phyloP scores from a whole-genome alignment of 164 flowering plant genomes.

The Protea cynaroides region DNA sequence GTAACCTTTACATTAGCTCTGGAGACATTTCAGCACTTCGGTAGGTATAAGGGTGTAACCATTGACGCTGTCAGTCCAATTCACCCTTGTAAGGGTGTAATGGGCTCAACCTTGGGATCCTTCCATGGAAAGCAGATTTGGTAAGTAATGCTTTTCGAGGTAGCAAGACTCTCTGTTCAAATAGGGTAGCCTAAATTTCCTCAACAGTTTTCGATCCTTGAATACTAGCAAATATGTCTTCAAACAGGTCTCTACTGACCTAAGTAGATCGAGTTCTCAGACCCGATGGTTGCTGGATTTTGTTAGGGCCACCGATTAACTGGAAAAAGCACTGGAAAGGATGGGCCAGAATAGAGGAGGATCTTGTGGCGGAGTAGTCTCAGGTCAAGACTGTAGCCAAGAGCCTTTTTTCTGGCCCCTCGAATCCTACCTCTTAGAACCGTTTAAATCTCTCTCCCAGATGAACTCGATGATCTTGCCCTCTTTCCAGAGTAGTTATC shows the following conservation, averaged over 20 bases:
- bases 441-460: slow-evolving; percentile 46
- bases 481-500: slow-evolving; percentile 58
- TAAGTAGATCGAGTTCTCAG: no score
- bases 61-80: slow-evolving; percentile 69
- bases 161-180: slow-evolving; percentile 55
- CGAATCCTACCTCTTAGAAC: slow-evolving; percentile 42
- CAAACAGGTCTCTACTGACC: no score
- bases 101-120: slow-evolving; percentile 64
- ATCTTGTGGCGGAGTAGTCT: background rate
- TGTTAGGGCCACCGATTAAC: background rate
- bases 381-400: background rate
- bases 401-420: slow-evolving; percentile 39
- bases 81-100: slow-evolving; percentile 68
- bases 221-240: slow-evolving; percentile 48
- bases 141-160: slow-evolving; percentile 94
- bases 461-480: slow-evolving; percentile 71
- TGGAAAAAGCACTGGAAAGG: background rate
- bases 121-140: slow-evolving; percentile 70
- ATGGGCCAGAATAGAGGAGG: background rate
- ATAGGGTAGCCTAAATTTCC: slow-evolving; percentile 73
- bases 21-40: slow-evolving; percentile 46
- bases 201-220: slow-evolving; percentile 62
- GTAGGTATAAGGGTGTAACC: slow-evolving; percentile 88
- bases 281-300: no score
- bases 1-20: slow-evolving; percentile 42